Percentiles rank a stretch among this genome's conserved stretches.
These are phyloP conservation scores for Combretum micranthum DNA, from an alignment of 345 rosid species.

Conservation along the genomic window DNA sequence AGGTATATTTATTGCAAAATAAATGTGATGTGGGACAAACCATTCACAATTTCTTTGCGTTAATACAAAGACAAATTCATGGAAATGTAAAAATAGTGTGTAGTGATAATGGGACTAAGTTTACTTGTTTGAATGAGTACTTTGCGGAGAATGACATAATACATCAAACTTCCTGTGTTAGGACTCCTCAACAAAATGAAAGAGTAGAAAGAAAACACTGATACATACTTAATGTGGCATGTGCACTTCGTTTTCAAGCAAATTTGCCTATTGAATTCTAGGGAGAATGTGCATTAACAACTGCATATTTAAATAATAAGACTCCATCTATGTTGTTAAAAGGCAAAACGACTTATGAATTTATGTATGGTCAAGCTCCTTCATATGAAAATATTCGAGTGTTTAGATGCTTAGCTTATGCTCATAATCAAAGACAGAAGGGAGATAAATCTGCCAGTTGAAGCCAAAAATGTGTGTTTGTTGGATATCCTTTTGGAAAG, in stretches of 20 bases:
- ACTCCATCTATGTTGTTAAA: neutral
- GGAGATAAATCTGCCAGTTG: neutral
- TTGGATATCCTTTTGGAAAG: constrained; percentile 2
- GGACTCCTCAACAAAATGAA: constrained; percentile 6
- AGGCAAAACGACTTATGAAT: neutral
- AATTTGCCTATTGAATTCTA: no score
- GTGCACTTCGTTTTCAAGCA: neutral
- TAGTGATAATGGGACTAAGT: no score
- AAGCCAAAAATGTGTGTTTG: neutral
- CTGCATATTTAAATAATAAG: no score
- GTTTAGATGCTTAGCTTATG: neutral
- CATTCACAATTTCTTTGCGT: no score
- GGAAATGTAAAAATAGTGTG: no score
- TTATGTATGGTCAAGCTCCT: neutral
- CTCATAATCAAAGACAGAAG: neutral
- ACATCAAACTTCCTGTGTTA: neutral
- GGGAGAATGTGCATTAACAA: no score
- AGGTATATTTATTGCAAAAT: no score
- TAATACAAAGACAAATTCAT: no score
- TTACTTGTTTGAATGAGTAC: neutral
- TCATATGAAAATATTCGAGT: neutral
- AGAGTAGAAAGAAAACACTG: neutral
- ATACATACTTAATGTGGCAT: neutral
- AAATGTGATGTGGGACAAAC: no score
- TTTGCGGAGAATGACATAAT: neutral